phyloP scores from a whole-genome alignment of 164 flowering plant species.

The Buxus sempervirens region DNA sequence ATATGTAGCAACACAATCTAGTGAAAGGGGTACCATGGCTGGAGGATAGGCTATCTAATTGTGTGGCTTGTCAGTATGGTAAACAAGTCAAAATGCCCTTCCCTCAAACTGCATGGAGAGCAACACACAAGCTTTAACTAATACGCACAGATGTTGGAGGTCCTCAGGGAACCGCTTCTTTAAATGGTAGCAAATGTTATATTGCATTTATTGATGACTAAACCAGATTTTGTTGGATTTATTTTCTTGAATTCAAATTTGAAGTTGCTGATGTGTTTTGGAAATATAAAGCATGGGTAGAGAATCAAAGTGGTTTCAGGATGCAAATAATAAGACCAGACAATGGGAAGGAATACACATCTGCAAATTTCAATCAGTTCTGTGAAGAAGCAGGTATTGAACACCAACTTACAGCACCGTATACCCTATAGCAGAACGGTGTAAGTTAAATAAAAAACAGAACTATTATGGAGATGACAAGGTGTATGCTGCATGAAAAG shows the following conservation, averaged over 20 bases:
- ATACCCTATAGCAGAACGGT: not conserved
- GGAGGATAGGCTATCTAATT: not conserved
- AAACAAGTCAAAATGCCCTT: conserved; percentile 18
- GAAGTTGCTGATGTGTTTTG: not conserved
- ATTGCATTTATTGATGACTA: conserved; percentile 17
- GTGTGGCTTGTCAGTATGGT: conserved; percentile 11
- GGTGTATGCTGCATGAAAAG: not conserved
- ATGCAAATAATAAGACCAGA: not conserved
- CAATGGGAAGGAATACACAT: conserved; percentile 1
- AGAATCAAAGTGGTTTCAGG: conserved; percentile 1
- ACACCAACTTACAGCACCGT: not conserved
- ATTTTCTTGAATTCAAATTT: conserved; percentile 11
- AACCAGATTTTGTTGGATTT: conserved; percentile 18
- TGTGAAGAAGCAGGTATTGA: not conserved
- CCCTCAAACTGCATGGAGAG: conserved; percentile 3
- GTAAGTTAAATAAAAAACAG: not conserved
- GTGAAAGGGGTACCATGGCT: not conserved
- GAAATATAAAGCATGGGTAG: not conserved
- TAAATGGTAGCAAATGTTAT: conserved; percentile 7
- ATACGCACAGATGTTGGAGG: no score
- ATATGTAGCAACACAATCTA: not conserved
- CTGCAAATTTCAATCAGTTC: not conserved
- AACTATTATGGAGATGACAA: conserved; percentile 1
- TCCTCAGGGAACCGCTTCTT: conserved; percentile 1
- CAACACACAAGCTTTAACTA: conserved; percentile 9